phyloP scores from a whole-genome alignment of 495 filamentous ascomycete species.

The Staphylotrichum tortipilum region DNA sequence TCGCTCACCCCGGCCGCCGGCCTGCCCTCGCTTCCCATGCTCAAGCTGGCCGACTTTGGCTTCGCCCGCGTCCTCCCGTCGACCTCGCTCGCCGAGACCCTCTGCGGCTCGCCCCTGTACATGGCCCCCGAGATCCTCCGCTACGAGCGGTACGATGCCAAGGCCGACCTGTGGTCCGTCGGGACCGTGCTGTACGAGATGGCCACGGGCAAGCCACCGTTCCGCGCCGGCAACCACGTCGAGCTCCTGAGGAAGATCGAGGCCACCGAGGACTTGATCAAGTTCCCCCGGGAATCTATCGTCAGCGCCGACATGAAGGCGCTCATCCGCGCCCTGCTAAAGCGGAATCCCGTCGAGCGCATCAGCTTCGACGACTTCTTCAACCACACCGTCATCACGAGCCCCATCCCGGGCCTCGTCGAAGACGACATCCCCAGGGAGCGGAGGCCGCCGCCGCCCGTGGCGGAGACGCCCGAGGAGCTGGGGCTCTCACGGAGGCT shows the following conservation, averaged over 20 bases:
- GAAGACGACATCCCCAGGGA: constrained; percentile 59
- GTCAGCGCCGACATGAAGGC: constrained; percentile 71
- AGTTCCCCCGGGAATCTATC: constrained; percentile 63
- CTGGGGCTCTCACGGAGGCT: constrained; percentile 8
- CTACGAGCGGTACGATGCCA: constrained; percentile 95
- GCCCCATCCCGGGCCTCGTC: constrained; percentile 73
- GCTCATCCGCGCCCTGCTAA: constrained; percentile 72
- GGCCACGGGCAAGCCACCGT: constrained; percentile 83
- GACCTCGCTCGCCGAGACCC: constrained; percentile 85
- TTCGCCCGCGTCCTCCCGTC: constrained; percentile 86
- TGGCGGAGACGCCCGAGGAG: constrained; percentile 23
- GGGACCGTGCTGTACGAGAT: constrained; percentile 94
- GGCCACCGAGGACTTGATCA: constrained; percentile 70
- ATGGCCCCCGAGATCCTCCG: constrained; percentile 98
- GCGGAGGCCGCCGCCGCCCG: constrained; percentile 17
- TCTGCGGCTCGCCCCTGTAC: constrained; percentile 96
- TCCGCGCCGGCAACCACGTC: constrained; percentile 87
- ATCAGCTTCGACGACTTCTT: constrained; percentile 81
- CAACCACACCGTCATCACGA: constrained; percentile 58
- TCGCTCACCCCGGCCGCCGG: constrained; percentile 75
- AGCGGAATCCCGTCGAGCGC: constrained; percentile 74
- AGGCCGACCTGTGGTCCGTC: constrained; percentile 94
- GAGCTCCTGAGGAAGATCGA: constrained; percentile 90
- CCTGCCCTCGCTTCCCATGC: constrained; percentile 78
- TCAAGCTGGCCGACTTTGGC: constrained; percentile 96